Evolutionary conservation across 305 asterid species (phyloP).

Genomic region (Fraxinus velutina): DNA sequence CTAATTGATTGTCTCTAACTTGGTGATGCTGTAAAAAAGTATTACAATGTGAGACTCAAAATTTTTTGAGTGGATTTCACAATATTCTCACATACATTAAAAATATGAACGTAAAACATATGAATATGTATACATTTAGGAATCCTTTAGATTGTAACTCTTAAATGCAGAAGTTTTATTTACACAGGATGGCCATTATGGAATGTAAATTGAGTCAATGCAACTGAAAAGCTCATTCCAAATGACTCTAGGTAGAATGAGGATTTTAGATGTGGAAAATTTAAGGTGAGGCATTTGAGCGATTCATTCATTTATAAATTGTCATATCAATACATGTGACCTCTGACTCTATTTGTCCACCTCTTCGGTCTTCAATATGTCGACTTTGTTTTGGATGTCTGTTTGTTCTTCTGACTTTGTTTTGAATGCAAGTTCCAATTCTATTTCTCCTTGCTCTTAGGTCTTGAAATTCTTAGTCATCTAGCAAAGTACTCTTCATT

Average conservation of each 20-base stretch:
- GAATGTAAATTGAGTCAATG: background rate
- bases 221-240: background rate
- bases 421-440: background rate
- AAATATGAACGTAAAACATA: background rate
- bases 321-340: background rate
- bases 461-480: background rate
- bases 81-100: background rate
- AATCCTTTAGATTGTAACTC: background rate
- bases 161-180: background rate
- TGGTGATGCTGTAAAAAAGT: background rate
- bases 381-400: background rate
- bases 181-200: background rate
- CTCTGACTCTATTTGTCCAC: background rate
- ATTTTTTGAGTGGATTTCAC: background rate
- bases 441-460: background rate
- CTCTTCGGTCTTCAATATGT: background rate
- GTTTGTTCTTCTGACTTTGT: background rate
- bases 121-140: background rate
- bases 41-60: background rate
- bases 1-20: background rate
- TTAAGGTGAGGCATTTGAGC: background rate
- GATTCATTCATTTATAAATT: background rate
- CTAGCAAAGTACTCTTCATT: background rate
- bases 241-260: background rate
- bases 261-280: background rate